Base-by-base conservation (phyloP, 805 yeast genomes). In the Isabelozyma rhagii region DNA sequence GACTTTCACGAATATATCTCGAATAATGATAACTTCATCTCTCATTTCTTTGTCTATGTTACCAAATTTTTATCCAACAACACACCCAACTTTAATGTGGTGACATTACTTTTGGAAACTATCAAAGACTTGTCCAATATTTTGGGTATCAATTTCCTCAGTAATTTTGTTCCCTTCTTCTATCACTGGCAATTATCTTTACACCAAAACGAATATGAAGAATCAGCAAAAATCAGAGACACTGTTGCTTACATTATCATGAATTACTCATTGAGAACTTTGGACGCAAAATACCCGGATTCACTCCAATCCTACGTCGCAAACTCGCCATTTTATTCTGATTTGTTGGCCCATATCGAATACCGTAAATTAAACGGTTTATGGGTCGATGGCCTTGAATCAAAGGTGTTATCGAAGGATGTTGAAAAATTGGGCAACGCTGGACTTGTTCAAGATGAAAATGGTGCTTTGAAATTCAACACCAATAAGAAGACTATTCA, bases 61-160 rank as follows among this genome's bases (percentile, higher is more conserved):
- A 70, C 70, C 46, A 66, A 66, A 39, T 66, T 68, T 44, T 64
- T 68, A 41, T 54, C 56, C 8, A 64, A 65, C 15, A 58, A 59
- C 3, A 45, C 44, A 15, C 55, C 61, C 8, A 58, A 64, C 46
- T 52, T 61, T 3, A 65, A 63, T 43, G 53, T 69, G 29, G 57
- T 64, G 15, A 46, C 48, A 0, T 52, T 61, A 6, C 50, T 71
- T 27, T 53, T 62, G 3, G 59, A 54, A 4, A 55, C 64, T 18
- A 49, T 71, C 14, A 58, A 60, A 31, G 56, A 53, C 41, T 50
- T 74, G 29, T 49, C 66, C 17, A 49, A 57, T 9, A 66, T 65
- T 27, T 72, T 72, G 47, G 85, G 84, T 1, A 61, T 79, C 45
- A 80, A 80, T 55, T 72, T 78, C 25, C 56, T 77, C 18, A 69